phyloP scores from a whole-genome alignment of 2,329 filamentous ascomycete species.

The Xylaria sp. region DNA sequence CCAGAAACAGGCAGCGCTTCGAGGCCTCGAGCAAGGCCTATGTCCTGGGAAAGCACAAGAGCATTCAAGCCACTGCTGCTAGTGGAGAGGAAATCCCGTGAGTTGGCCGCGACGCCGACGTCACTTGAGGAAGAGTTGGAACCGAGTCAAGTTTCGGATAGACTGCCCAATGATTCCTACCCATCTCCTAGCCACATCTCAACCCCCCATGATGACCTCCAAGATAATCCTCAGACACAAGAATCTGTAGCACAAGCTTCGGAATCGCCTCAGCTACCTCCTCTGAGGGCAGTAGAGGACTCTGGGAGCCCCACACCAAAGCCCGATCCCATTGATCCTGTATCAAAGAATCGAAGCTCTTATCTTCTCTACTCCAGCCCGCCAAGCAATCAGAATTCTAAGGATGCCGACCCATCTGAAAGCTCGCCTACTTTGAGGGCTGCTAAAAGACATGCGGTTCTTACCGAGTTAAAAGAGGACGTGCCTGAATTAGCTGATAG shows the following conservation, averaged over 20 bases:
- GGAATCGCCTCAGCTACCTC: conserved; percentile 24
- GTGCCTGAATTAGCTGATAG: neutral
- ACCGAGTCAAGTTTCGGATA: conserved; percentile 44
- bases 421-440: conserved; percentile 23
- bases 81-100: conserved; percentile 65
- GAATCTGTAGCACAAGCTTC: neutral
- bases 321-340: conserved; percentile 47
- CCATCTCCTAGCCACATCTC: neutral
- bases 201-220: neutral
- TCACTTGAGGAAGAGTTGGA: conserved; percentile 50
- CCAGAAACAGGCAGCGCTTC: conserved; percentile 43
- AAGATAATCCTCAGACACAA: neutral
- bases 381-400: conserved; percentile 38
- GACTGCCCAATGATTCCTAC: conserved; percentile 1
- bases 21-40: conserved; percentile 55
- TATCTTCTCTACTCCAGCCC: conserved; percentile 50
- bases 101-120: conserved; percentile 40
- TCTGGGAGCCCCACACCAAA: conserved; percentile 33
- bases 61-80: conserved; percentile 85
- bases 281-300: conserved; percentile 24
- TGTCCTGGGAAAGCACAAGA: conserved; percentile 66
- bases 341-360: conserved; percentile 51
- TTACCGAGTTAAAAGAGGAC: conserved; percentile 13
- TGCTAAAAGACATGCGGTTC: conserved; percentile 9
- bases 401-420: conserved; percentile 24